Evolutionary conservation across 176 grass and related monocot genomes (phyloP).

Genomic region (Oryza glaberrima): DNA sequence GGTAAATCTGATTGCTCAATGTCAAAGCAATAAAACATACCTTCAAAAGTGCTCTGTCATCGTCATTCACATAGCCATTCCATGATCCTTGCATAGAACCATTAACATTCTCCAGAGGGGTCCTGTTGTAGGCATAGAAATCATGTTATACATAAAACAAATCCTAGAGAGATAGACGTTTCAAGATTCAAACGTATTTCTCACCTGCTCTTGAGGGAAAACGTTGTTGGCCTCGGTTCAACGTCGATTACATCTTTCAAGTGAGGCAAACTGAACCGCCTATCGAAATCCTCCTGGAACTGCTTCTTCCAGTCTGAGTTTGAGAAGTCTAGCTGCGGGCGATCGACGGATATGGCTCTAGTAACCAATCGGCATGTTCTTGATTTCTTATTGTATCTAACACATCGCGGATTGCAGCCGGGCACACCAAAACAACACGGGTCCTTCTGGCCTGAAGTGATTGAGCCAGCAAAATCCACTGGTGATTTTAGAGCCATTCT

Average conservation of each 20-base stretch:
- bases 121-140: conserved; percentile 51
- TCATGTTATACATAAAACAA: background rate
- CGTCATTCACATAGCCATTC: conserved; percentile 96
- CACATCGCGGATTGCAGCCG: conserved; percentile 10
- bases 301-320: conserved; percentile 81
- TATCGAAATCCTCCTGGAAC: conserved; percentile 83
- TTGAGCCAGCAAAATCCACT: conserved; percentile 38
- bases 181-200: background rate
- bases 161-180: conserved; percentile 26
- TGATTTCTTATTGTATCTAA: conserved; percentile 29
- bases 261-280: conserved; percentile 83
- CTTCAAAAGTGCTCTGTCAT: conserved; percentile 96
- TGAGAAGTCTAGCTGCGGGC: conserved; percentile 54
- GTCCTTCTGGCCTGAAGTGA: conserved; percentile 30
- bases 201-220: conserved; percentile 88
- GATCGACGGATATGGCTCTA: conserved; percentile 50
- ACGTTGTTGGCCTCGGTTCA: conserved; percentile 74
- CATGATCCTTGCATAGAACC: conserved; percentile 51
- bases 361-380: conserved; percentile 27
- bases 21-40: conserved; percentile 34
- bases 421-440: background rate
- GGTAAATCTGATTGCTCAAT: conserved; percentile 31
- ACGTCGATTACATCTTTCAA: conserved; percentile 82
- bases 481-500: conserved; percentile 57
- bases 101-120: conserved; percentile 61